These are phyloP conservation scores for Williopsis jadinii DNA, from an alignment of 1,139 yeast genomes.

Conservation along the genomic window DNA sequence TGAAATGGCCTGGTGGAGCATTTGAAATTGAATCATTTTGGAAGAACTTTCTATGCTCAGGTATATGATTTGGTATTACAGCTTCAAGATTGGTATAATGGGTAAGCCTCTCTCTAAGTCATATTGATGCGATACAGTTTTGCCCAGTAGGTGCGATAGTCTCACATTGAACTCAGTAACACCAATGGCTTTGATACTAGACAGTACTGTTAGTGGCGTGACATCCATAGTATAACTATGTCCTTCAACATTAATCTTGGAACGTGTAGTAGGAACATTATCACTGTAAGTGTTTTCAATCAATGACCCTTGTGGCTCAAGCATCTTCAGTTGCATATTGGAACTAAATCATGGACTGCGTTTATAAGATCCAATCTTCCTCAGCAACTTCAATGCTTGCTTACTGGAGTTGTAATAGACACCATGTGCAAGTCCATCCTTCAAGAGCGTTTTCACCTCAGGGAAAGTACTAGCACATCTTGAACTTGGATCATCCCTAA, in stretches of 20 bases:
- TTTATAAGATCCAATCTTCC: neutral
- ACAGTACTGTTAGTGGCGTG: constrained; percentile 11
- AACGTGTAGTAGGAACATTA: constrained; percentile 1
- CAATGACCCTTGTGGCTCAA: constrained; percentile 1
- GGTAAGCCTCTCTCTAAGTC: neutral
- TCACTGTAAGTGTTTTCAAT: constrained; percentile 1
- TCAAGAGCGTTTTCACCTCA: constrained; percentile 11
- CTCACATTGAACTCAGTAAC: constrained; percentile 14
- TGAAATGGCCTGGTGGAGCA: constrained; percentile 7
- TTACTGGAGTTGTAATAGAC: constrained; percentile 12
- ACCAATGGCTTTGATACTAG: constrained; percentile 14
- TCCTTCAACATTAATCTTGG: constrained; percentile 8
- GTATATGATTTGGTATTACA: constrained; percentile 16
- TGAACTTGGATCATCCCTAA: constrained; percentile 7
- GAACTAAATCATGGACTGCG: neutral
- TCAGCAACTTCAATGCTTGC: constrained; percentile 3
- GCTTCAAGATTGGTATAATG: constrained; percentile 9
- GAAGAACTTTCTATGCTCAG: constrained; percentile 10
- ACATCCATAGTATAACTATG: constrained; percentile 5
- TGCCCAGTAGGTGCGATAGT: constrained; percentile 1
- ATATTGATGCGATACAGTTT: constrained; percentile 6
- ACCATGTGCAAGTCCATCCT: constrained; percentile 14
- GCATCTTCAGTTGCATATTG: neutral
- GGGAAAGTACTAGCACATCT: constrained; percentile 8
- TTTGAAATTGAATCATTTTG: neutral